phyloP scores from a whole-genome alignment of 78 protist genomes.

The Bigelowiella natans region DNA sequence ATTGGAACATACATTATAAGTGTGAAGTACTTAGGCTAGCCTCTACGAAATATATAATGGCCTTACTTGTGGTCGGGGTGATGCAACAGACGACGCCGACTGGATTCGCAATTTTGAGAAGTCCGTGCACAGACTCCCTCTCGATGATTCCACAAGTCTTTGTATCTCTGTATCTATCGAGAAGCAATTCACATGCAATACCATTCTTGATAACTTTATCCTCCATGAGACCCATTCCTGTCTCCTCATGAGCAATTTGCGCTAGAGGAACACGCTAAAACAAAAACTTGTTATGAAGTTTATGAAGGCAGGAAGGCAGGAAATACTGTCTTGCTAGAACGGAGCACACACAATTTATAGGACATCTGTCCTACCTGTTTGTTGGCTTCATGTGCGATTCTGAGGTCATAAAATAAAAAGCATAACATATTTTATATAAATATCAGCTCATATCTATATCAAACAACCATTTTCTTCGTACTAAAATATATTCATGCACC shows the following conservation, averaged over 20 bases:
- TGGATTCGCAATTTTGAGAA: slow-evolving; percentile 22
- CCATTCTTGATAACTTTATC: slow-evolving; percentile 49
- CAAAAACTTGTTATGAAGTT: too few relatives aligned
- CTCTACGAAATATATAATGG: too few relatives aligned
- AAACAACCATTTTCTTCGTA: background rate
- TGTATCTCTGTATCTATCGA: slow-evolving; percentile 8
- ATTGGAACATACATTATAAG: too few relatives aligned
- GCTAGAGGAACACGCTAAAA: background rate
- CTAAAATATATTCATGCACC: background rate
- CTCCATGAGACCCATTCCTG: slow-evolving; percentile 35
- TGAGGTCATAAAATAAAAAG: background rate
- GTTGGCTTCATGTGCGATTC: background rate
- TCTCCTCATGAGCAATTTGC: slow-evolving; percentile 8
- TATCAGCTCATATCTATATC: background rate
- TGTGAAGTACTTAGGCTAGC: too few relatives aligned
- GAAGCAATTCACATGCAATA: slow-evolving; percentile 29
- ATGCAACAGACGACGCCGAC: slow-evolving; percentile 24
- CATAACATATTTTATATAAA: background rate
- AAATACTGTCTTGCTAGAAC: too few relatives aligned
- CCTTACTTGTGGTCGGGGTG: slow-evolving; percentile 31
- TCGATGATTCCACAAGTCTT: slow-evolving; percentile 35
- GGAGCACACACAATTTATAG: too few relatives aligned
- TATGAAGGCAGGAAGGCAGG: too few relatives aligned
- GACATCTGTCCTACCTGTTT: background rate
- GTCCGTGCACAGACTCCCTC: slow-evolving; percentile 15